Conservation (phyloP, 805 yeast species). For the Candida easanensis region DNA sequence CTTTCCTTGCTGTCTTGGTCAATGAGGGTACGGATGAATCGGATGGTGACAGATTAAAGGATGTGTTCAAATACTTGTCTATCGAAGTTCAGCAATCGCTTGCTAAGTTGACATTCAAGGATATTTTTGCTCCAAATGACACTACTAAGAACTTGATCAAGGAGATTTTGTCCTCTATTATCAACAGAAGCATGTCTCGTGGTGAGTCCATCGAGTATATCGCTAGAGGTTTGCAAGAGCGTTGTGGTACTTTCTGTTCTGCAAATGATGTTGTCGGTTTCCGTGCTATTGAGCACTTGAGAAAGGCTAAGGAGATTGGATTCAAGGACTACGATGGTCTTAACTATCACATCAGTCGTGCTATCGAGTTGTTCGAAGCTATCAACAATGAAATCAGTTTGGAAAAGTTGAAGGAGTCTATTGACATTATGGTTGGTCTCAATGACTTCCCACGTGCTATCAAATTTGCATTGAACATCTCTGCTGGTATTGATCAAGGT, state of each 20-base stretch:
- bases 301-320: constrained; percentile 78
- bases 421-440: constrained; percentile 71
- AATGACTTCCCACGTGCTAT: constrained; percentile 85
- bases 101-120: constrained; percentile 64
- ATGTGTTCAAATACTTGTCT: constrained; percentile 67
- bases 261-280: constrained; percentile 90
- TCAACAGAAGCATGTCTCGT: constrained; percentile 80
- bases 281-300: constrained; percentile 88
- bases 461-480: constrained; percentile 73
- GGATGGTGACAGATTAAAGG: constrained; percentile 38
- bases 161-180: constrained; percentile 84
- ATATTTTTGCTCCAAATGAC: constrained; percentile 70
- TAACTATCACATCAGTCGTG: constrained; percentile 63
- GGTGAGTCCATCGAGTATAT: constrained; percentile 94
- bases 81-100: constrained; percentile 67
- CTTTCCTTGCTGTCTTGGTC: constrained; percentile 77
- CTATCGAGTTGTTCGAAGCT: constrained; percentile 72
- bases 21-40: constrained; percentile 56
- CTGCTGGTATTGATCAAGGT: constrained; percentile 62
- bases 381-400: constrained; percentile 75
- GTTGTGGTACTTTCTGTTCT: constrained; percentile 94
- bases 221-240: constrained; percentile 82
- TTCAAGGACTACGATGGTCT: constrained; percentile 68
- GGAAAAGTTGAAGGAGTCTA: constrained; percentile 80
- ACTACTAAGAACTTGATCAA: constrained; percentile 58